Evolutionary conservation across 1,284 basidiomycete genomes (phyloP).

Genomic region (Apiotrichum akiyoshidainum): DNA sequence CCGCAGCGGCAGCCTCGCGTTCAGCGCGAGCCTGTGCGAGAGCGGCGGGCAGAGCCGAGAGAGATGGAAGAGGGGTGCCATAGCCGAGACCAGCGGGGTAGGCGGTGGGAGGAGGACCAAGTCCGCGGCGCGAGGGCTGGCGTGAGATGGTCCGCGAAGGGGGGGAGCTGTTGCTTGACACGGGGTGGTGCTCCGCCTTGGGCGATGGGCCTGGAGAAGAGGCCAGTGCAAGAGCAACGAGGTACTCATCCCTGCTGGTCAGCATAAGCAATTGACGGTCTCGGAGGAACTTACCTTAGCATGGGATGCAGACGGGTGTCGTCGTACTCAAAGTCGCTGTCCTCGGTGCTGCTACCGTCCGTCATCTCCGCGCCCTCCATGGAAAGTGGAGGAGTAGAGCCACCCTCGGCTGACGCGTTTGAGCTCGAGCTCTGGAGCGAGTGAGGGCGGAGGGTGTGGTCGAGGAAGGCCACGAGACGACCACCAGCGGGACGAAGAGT

Average conservation of each 20-base stretch:
- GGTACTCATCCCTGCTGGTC: conserved; percentile 28
- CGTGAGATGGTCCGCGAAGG: neutral
- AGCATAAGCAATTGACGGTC: neutral
- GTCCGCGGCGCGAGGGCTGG: neutral
- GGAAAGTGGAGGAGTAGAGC: neutral
- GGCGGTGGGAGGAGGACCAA: neutral
- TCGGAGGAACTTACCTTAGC: conserved; percentile 23
- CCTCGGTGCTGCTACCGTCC: conserved; percentile 31
- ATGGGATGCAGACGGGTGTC: conserved; percentile 21
- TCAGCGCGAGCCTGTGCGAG: conserved; percentile 9
- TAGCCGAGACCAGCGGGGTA: conserved; percentile 1
- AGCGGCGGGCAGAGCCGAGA: conserved; percentile 16
- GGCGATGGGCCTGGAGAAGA: conserved; percentile 1
- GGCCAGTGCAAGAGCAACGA: conserved; percentile 16
- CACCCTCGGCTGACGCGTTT: neutral
- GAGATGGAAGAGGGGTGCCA: conserved; percentile 11
- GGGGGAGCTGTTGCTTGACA: neutral
- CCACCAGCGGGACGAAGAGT: conserved; percentile 24
- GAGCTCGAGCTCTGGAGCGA: conserved; percentile 1
- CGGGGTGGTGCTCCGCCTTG: neutral
- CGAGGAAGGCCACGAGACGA: conserved; percentile 22
- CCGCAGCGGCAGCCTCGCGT: neutral
- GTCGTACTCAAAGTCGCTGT: conserved; percentile 34
- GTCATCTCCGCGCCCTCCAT: conserved; percentile 28
- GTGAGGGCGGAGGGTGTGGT: conserved; percentile 13